Percentiles rank a stretch among this genome's conserved stretches.
Evolutionary conservation across 2,329 filamentous ascomycete genomes (phyloP).

Genomic region (Neurospora sp.): DNA sequence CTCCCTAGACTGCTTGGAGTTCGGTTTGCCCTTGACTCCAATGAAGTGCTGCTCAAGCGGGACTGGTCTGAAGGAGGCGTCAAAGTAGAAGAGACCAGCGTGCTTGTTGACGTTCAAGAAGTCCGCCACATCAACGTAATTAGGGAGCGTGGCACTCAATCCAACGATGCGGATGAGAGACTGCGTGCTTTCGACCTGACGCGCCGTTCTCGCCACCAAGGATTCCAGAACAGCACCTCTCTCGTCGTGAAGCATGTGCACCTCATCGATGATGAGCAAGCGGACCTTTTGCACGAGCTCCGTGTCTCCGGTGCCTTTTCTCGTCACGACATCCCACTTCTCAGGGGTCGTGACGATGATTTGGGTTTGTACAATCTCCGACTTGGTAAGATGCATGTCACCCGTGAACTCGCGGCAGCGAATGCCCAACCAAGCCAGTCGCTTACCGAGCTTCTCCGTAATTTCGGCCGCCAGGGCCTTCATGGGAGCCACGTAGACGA

Average conservation of each 20-base stretch:
- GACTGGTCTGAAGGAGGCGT: conserved; percentile 88
- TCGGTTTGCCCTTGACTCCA: conserved; percentile 85
- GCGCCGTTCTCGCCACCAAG: conserved; percentile 84
- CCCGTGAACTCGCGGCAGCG: conserved; percentile 90
- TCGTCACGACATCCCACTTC: conserved; percentile 98
- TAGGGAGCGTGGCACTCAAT: conserved; percentile 88
- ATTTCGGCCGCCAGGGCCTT: conserved; percentile 95
- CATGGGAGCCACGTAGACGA: conserved; percentile 98
- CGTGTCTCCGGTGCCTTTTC: conserved; percentile 94
- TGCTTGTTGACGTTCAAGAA: conserved; percentile 93
- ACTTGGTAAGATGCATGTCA: conserved; percentile 97
- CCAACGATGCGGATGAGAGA: conserved; percentile 94
- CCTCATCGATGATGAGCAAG: conserved; percentile 93
- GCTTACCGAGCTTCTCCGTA: conserved; percentile 85
- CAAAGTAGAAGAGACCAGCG: conserved; percentile 93
- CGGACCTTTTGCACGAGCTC: conserved; percentile 96
- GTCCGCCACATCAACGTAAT: conserved; percentile 93
- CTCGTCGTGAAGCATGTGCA: conserved; percentile 98
- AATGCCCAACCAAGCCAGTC: conserved; percentile 87
- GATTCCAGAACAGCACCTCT: conserved; percentile 93
- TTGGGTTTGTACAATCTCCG: conserved; percentile 90
- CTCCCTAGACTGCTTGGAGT: conserved; percentile 70
- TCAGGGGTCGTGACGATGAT: conserved; percentile 98
- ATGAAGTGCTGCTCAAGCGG: conserved; percentile 96
- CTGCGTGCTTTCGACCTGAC: conserved; percentile 96